Evolutionary conservation across 2,329 filamentous ascomycete genomes (phyloP).

Genomic region (Paracorniculantispora psalliotae): DNA sequence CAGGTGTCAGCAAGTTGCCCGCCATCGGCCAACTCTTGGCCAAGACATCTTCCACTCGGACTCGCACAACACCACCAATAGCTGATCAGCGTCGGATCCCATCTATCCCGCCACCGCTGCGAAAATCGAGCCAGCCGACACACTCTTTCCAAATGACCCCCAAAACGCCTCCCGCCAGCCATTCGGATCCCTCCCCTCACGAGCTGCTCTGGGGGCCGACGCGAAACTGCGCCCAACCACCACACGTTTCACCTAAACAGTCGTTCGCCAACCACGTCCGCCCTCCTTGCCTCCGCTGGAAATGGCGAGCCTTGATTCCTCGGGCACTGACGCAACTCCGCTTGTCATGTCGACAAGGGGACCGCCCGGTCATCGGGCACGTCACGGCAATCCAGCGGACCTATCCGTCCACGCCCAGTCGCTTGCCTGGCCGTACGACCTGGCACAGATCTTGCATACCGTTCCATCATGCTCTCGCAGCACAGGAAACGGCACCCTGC

Average conservation of each 20-base stretch:
- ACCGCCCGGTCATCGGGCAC: not conserved
- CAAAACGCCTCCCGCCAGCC: not conserved
- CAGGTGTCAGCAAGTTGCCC: not conserved
- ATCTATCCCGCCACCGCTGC: not conserved
- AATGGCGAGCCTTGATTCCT: not conserved
- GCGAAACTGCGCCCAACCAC: slow-evolving; percentile 7
- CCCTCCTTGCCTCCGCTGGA: not conserved
- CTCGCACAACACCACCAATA: not conserved
- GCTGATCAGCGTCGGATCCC: not conserved
- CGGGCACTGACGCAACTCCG: not conserved
- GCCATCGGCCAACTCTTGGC: slow-evolving; percentile 1
- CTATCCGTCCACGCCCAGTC: slow-evolving; percentile 1
- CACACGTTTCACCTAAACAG: slow-evolving; percentile 7
- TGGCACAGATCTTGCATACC: slow-evolving; percentile 4
- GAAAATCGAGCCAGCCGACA: not conserved
- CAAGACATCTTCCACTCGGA: not conserved
- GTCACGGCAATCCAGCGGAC: not conserved
- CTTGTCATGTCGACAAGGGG: not conserved
- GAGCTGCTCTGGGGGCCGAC: not conserved
- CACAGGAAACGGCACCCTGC: not conserved
- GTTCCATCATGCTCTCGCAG: not conserved
- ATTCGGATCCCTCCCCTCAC: not conserved
- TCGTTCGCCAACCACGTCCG: not conserved
- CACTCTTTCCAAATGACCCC: not conserved
- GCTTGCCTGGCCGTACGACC: not conserved